These are phyloP conservation scores for Russula earlei DNA, from an alignment of 768 basidiomycete genomes.

Conservation along the genomic window DNA sequence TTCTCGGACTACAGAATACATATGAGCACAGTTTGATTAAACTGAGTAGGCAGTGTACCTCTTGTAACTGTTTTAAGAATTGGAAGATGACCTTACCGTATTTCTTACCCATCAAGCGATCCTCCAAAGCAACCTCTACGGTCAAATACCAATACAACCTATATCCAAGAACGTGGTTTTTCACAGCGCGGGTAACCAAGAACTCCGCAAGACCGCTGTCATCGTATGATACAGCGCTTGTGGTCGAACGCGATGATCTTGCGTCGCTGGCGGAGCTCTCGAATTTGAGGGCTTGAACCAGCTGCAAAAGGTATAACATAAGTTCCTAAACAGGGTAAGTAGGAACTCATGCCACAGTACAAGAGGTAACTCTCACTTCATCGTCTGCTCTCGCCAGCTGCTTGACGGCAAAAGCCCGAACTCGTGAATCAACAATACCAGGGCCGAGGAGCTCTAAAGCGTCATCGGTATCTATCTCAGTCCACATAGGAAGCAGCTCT, in stretches of 20 bases:
- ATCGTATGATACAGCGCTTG: slow-evolving; percentile 73
- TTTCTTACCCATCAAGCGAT: slow-evolving; percentile 28
- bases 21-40: neutral
- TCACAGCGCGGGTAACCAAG: slow-evolving; percentile 74
- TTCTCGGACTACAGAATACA: slow-evolving; percentile 45
- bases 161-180: slow-evolving; percentile 80
- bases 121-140: slow-evolving; percentile 88
- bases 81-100: slow-evolving; percentile 58
- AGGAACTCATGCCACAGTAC: neutral
- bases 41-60: slow-evolving; percentile 40
- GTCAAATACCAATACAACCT: slow-evolving; percentile 96
- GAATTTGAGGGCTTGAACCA: slow-evolving; percentile 97
- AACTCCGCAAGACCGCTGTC: slow-evolving; percentile 93
- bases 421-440: slow-evolving; percentile 79
- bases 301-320: slow-evolving; percentile 82
- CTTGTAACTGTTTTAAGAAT: slow-evolving; percentile 80
- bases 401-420: slow-evolving; percentile 88
- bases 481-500: slow-evolving; percentile 91
- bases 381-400: slow-evolving; percentile 89
- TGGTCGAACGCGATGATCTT: slow-evolving; percentile 59
- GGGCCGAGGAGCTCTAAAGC: slow-evolving; percentile 93
- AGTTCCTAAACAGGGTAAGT: slow-evolving; percentile 57
- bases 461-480: slow-evolving; percentile 93
- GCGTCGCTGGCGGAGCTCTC: slow-evolving; percentile 77
- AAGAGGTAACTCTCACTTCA: slow-evolving; percentile 47